Base-by-base conservation (phyloP, 148 eudicot species). In the Camellia lanceoleosa region DNA sequence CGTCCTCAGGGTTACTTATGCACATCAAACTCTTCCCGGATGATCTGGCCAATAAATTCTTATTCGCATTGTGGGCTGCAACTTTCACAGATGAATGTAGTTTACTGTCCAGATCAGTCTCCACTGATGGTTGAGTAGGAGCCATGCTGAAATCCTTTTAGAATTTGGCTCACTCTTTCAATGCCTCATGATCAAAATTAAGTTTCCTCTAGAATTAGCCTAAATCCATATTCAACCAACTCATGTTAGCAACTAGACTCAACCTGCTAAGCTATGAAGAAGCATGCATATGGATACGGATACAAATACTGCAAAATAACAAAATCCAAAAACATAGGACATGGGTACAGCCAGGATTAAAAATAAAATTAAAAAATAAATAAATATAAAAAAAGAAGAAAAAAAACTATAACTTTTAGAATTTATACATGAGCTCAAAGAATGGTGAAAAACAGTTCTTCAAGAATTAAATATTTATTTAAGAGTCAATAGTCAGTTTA, bases 1-100 rank as follows among this genome's bases (percentile, higher is more conserved):
- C 80, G 42, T 82, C 84, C 62, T 82, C 83, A 80, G 83, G 82
- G 78, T 81, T 73, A 49, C 87, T 87, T 85, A 79, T 84, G 83
- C 76, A 79, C 75, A 20, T 83, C 77, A 81, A 56, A 44, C 65
- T 71, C 70, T 84, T 90, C 63, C 82, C 76, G 43, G 30, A 78
- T 70, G 89, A 85, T 73, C 78, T 82, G 47, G 81, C 75, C 68
- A 46, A 38, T 23, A 62, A 73, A 68, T 65, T 73, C 62, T 76
- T 71, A 42, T 79, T 76, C 60, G 78, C 85, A 75, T 84, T 75
- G 55, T 76, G 80, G 56, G 86, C 47, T 75, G 78, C 66, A 54
- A 79, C 80, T 71, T 68, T 56, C 6, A 55, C 38, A 13, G 67
- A 43, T 43, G 65, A 79, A 55, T 79, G 81, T 68, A 79, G 51